Conservation (phyloP, 768 basidiomycete species). For the Phaeolepiota aurea region DNA sequence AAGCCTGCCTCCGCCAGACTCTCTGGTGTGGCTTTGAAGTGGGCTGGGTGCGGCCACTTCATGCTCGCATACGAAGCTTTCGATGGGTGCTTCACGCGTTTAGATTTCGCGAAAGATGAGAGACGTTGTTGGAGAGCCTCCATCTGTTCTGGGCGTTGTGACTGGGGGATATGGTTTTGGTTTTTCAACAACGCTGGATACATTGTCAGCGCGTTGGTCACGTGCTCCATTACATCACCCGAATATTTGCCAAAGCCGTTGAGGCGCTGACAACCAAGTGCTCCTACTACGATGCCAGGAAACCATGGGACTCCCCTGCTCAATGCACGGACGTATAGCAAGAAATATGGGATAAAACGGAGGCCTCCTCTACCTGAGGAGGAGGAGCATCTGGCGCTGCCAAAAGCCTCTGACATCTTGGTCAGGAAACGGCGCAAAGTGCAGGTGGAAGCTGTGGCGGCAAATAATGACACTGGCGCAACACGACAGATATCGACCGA, state of each 20-base stretch:
- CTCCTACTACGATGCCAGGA: conserved; percentile 9
- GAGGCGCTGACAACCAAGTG: too few relatives aligned
- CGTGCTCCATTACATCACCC: conserved; percentile 16
- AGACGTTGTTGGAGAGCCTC: conserved; percentile 49
- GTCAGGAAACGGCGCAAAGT: conserved; percentile 18
- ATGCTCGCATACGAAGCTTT: conserved; percentile 39
- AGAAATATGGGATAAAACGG: conserved; percentile 14
- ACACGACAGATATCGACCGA: conserved; percentile 8
- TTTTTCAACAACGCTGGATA: too few relatives aligned
- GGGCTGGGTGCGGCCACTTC: conserved; percentile 75
- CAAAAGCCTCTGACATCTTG: neutral
- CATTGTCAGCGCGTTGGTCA: conserved; percentile 24
- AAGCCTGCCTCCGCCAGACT: conserved; percentile 86
- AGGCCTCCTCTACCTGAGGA: conserved; percentile 5
- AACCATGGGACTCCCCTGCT: conserved; percentile 14
- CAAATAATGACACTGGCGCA: neutral
- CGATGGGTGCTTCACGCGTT: conserved; percentile 47
- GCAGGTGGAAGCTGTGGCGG: conserved; percentile 9
- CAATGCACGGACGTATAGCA: conserved; percentile 28
- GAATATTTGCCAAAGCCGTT: too few relatives aligned
- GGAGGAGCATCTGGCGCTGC: neutral
- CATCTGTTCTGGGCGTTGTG: conserved; percentile 29
- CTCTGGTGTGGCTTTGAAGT: conserved; percentile 61
- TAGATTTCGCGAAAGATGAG: conserved; percentile 60
- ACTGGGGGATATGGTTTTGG: too few relatives aligned